These are phyloP conservation scores for Plasmodium ovale DNA, from an alignment of 169 alveolate genomes.

Conservation along the genomic window DNA sequence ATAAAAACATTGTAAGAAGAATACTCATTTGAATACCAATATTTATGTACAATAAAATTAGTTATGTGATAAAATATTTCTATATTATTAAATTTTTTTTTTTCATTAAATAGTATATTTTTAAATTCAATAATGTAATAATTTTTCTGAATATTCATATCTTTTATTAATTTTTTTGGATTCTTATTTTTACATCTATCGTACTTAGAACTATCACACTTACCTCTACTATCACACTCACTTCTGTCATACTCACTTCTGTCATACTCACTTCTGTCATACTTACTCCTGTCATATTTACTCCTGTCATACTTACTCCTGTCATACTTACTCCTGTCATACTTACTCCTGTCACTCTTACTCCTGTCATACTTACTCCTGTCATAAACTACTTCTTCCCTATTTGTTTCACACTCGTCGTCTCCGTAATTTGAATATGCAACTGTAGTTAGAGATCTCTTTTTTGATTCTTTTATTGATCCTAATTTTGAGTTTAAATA, in stretches of 20 bases:
- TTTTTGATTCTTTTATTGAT: conserved; percentile 4
- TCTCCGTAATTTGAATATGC: conserved; percentile 8
- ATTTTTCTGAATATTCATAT: conserved; percentile 44
- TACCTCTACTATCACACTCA: background rate
- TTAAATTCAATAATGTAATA: conserved; percentile 72
- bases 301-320: background rate
- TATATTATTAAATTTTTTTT: conserved; percentile 59
- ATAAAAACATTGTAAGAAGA: conserved; percentile 44
- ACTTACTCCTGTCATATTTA: background rate
- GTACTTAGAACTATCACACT: background rate
- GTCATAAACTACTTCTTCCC: background rate
- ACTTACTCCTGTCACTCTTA: too few relatives aligned
- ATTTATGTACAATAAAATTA: conserved; percentile 61
- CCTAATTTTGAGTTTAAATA: background rate
- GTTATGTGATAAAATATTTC: conserved; percentile 73
- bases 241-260: background rate
- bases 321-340: too few relatives aligned
- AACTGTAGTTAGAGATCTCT: conserved; percentile 7
- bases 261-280: too few relatives aligned
- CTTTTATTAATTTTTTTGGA: background rate
- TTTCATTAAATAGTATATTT: conserved; percentile 56
- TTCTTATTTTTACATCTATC: background rate
- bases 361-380: background rate
- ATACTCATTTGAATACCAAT: conserved; percentile 74
- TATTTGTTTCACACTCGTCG: conserved; percentile 13